phyloP scores from a whole-genome alignment of 176 grass and related monocot genomes.

The Tillandsia fasciculata region DNA sequence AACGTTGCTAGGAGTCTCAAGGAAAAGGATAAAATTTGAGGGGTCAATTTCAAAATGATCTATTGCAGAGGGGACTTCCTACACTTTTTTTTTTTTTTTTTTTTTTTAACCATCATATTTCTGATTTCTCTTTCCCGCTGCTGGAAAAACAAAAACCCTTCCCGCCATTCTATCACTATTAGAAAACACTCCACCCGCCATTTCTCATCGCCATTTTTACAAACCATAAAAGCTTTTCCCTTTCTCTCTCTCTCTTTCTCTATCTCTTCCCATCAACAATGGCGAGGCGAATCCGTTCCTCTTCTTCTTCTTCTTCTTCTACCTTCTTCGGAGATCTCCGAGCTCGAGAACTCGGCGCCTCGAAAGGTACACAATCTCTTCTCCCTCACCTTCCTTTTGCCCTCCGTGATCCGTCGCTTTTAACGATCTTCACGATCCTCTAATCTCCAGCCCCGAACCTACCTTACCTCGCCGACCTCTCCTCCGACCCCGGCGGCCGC shows the following conservation, averaged over 20 bases:
- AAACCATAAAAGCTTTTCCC: neutral
- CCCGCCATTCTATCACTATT: too few species aligned
- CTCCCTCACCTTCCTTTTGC: neutral
- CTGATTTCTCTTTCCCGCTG: too few species aligned
- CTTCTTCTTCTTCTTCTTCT: neutral
- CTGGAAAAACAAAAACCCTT: too few species aligned
- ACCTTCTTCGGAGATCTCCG: slow-evolving; percentile 70
- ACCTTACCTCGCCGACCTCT: slow-evolving; percentile 57
- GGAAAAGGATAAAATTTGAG: too few species aligned
- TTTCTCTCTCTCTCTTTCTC: neutral
- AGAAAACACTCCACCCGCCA: slow-evolving; percentile 1
- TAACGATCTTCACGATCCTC: neutral
- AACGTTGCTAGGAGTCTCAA: too few species aligned
- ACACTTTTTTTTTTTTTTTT: too few species aligned
- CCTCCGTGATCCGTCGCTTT: neutral
- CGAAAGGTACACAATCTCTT: slow-evolving; percentile 24
- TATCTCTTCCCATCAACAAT: slow-evolving; percentile 7
- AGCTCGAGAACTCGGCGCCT: slow-evolving; percentile 51
- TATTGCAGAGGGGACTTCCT: too few species aligned
- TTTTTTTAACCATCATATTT: too few species aligned
- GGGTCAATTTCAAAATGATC: too few species aligned
- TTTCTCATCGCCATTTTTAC: too few species aligned
- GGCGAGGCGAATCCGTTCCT: slow-evolving; percentile 28
- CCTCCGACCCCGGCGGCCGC: slow-evolving; percentile 46
- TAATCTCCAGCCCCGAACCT: slow-evolving; percentile 11